These are phyloP conservation scores for Rubus idaeus DNA, from an alignment of 306 rosid species.

Conservation along the genomic window DNA sequence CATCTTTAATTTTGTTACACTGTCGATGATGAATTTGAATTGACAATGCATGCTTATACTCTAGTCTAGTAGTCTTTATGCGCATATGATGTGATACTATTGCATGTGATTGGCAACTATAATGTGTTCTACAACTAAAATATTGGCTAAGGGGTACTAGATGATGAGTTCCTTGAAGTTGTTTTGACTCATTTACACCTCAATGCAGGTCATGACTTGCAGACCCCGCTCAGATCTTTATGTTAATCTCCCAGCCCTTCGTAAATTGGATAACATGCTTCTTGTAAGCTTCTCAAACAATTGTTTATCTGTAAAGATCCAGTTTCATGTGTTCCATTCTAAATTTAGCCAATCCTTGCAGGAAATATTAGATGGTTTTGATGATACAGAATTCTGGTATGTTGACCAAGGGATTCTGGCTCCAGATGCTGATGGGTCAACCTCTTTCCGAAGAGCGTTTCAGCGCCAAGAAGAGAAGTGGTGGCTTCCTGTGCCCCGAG, in stretches of 20 bases:
- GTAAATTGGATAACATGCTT: conserved; percentile 95
- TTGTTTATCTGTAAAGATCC: conserved; percentile 8
- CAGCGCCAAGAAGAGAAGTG: conserved; percentile 93
- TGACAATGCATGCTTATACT: neutral
- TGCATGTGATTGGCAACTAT: neutral
- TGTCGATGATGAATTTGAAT: conserved; percentile 7
- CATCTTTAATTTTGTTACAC: neutral
- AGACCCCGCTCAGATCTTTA: conserved; percentile 89
- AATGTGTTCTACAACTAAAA: neutral
- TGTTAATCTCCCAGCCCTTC: conserved; percentile 87
- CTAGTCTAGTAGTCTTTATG: conserved; percentile 4
- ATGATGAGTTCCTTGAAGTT: neutral
- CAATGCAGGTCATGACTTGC: conserved; percentile 81
- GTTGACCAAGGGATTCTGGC: conserved; percentile 87
- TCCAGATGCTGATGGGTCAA: conserved; percentile 63
- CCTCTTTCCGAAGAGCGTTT: conserved; percentile 65
- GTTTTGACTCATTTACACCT: neutral
- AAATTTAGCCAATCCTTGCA: conserved; percentile 33
- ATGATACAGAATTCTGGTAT: conserved; percentile 82
- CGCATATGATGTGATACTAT: neutral
- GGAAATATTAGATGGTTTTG: conserved; percentile 82
- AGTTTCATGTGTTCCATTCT: conserved; percentile 26
- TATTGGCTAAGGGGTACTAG: neutral
- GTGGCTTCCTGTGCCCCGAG: conserved; percentile 97
- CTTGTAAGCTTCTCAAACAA: conserved; percentile 62